phyloP scores from a whole-genome alignment of 2,329 filamentous ascomycete species.

The Diaporthe capsici region DNA sequence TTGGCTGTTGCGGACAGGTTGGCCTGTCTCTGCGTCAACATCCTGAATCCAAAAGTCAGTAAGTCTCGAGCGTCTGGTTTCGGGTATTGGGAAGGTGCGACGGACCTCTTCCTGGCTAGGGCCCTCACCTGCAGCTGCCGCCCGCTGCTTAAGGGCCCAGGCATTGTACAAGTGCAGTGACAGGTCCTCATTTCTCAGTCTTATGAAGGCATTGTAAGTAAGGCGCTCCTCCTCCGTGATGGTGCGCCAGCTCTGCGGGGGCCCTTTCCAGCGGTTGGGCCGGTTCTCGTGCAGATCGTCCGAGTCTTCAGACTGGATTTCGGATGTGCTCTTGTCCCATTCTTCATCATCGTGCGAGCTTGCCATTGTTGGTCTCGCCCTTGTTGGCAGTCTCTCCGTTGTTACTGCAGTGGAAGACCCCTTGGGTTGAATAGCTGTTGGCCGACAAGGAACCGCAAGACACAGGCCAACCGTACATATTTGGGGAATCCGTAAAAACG shows the following conservation, averaged over 20 bases:
- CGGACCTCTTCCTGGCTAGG: slow-evolving; percentile 37
- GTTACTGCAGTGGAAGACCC: background rate
- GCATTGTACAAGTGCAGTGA: slow-evolving; percentile 84
- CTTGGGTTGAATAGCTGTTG: background rate
- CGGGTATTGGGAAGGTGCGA: background rate
- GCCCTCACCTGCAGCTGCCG: slow-evolving; percentile 40
- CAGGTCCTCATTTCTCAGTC: slow-evolving; percentile 76
- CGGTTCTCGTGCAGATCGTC: slow-evolving; percentile 64
- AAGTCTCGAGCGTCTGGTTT: background rate
- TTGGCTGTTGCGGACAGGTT: slow-evolving; percentile 46
- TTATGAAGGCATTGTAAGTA: slow-evolving; percentile 74
- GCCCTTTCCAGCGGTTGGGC: slow-evolving; percentile 81
- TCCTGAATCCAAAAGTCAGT: slow-evolving; percentile 43
- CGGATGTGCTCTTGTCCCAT: slow-evolving; percentile 63
- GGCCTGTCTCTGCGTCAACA: slow-evolving; percentile 48
- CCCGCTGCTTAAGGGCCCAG: slow-evolving; percentile 73
- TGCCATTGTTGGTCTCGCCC: slow-evolving; percentile 33
- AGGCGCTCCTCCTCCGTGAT: slow-evolving; percentile 74
- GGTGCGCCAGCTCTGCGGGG: slow-evolving; percentile 75
- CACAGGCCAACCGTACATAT: background rate
- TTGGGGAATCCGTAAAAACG: background rate
- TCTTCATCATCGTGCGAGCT: slow-evolving; percentile 44
- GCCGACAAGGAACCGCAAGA: background rate
- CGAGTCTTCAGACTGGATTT: slow-evolving; percentile 62
- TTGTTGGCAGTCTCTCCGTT: background rate